Conservation (phyloP, 108 stramenopile genomes). For the Fragilariopsis cylindrus region DNA sequence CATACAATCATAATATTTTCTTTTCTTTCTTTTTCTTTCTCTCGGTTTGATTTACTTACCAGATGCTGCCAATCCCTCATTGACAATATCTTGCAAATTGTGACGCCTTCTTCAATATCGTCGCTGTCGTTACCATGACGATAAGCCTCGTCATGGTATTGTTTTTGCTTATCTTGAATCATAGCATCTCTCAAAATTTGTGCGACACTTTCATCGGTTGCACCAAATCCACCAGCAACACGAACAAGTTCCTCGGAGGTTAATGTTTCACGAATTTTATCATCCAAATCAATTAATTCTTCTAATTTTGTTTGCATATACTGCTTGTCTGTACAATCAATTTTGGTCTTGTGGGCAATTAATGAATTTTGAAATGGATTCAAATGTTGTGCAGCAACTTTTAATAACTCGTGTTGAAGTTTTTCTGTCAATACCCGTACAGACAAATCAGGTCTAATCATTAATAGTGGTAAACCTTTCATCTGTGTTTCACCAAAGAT, state of each 20-base stretch:
- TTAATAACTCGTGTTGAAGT: conserved; percentile 67
- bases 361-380: conserved; percentile 86
- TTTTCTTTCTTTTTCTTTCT: too few species aligned
- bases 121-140: conserved; percentile 3
- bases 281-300: conserved; percentile 81
- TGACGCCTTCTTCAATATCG: conserved; percentile 39
- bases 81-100: conserved; percentile 84
- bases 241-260: conserved; percentile 66
- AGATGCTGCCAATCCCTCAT: conserved; percentile 76
- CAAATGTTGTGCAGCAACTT: conserved; percentile 68
- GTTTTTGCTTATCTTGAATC: conserved; percentile 57
- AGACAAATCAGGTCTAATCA: conserved; percentile 71
- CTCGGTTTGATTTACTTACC: background rate
- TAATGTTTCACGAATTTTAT: conserved; percentile 57
- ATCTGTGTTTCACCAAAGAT: conserved; percentile 59
- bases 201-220: conserved; percentile 84
- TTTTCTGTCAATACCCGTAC: conserved; percentile 72
- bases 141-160: background rate
- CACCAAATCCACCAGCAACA: conserved; percentile 85
- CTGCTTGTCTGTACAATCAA: conserved; percentile 64
- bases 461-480: conserved; percentile 68
- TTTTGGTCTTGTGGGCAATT: conserved; percentile 69
- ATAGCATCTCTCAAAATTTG: conserved; percentile 75
- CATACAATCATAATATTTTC: too few species aligned
- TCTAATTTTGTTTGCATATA: conserved; percentile 79